A percentile compares a stretch with the other conserved stretches of the same genome.
Conservation (phyloP, 75 land plant genomes). For the Selaginella tamariscina region DNA sequence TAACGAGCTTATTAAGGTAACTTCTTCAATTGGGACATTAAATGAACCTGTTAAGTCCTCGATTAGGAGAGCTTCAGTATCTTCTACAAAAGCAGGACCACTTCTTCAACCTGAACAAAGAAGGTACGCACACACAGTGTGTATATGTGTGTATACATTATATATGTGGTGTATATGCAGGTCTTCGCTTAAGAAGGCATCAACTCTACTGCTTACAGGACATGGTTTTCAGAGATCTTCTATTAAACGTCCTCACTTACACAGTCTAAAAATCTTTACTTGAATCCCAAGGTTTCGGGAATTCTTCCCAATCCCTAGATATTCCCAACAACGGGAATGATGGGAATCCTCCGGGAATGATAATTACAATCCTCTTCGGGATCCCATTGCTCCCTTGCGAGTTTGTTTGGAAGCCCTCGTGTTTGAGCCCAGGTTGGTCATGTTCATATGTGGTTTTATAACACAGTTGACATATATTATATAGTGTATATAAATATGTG, state of each 20-base stretch:
- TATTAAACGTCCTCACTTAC: too few relatives aligned
- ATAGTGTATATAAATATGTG: too few relatives aligned
- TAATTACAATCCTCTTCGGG: not conserved
- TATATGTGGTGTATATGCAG: too few relatives aligned
- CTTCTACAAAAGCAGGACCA: not conserved
- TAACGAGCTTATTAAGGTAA: not conserved
- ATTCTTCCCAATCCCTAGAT: too few relatives aligned
- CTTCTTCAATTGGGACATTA: not conserved
- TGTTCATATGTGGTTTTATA: not conserved
- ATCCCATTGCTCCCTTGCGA: not conserved
- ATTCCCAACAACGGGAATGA: too few relatives aligned
- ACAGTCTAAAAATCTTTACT: not conserved
- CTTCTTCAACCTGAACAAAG: not conserved
- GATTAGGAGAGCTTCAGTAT: not conserved
- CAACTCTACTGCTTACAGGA: not conserved
- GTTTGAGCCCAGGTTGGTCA: constrained; percentile 8
- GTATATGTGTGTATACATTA: too few relatives aligned
- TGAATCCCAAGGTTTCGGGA: too few relatives aligned
- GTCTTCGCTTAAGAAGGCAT: not conserved
- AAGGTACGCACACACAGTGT: not conserved
- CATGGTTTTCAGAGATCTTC: too few relatives aligned
- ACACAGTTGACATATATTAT: too few relatives aligned
- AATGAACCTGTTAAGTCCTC: not conserved
- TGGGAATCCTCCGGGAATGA: too few relatives aligned
- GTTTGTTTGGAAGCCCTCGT: constrained; percentile 3